Evolutionary conservation across 2,329 filamentous ascomycete genomes (phyloP), one percentile per base, ranked within the genome.

Genomic region (Fusarium sp.): DNA sequence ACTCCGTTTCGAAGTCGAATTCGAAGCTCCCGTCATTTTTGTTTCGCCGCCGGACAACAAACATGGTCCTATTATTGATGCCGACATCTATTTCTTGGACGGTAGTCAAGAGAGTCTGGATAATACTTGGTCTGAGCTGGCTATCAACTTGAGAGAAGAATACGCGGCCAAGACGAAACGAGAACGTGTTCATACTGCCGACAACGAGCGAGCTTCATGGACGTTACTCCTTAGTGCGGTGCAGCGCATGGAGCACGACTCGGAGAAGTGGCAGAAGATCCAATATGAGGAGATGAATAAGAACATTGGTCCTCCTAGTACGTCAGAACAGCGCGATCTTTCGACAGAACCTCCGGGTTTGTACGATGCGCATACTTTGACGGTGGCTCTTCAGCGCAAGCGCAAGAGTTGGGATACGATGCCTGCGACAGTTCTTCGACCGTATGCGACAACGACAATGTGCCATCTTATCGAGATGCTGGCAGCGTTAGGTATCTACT

Each of bases 121-220:
- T 3, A 63, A 79, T 0, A 84, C 81, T 0, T 74, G 78, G 61
- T 78, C 80, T 1, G 74, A 78, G 13, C 48, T 76, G 5, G 73
- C 79, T 1, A 75, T 80, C 46, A 78, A 81, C 43, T 64, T 65
- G 9, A 69, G 74, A 44, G 62, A 76, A 12, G 76, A 76, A 15
- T 76, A 76, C 53, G 65, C 63, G 16, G 63, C 74, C 27, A 70
- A 62, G 62, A 63, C 74, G 16, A 58, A 54, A 10, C 79, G 78
- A 69, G 70, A 80, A 64, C 73, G 78, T 53, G 80, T 88, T 1
- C 85, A 86, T 65, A 88, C 86, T 4, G 84, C 86, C 8, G 85
- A 88, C 69, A 87, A 87, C 58, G 86, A 88, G 72, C 77, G 82
- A n/a, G 84, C 84, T 5, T 86, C 86, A 2, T 88, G 86, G 86